Percentiles rank a stretch among this genome's conserved stretches.
These are phyloP conservation scores for Lepraria neglecta DNA, from an alignment of 495 filamentous ascomycete species.

Conservation along the genomic window DNA sequence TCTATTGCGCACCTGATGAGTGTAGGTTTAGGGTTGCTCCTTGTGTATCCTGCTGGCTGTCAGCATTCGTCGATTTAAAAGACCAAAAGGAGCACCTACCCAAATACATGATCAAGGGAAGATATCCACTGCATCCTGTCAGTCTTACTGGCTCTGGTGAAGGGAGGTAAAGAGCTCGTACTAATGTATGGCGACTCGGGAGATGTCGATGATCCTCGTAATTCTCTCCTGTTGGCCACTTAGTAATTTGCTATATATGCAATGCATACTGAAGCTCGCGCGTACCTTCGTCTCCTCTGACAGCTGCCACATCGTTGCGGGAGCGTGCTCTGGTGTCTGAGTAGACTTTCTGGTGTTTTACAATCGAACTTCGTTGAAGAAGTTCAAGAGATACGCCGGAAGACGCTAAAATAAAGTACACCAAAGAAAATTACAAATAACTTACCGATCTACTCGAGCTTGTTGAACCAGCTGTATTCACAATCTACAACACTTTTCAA, in stretches of 20 bases:
- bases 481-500: not conserved
- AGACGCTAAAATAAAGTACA: conserved; percentile 4
- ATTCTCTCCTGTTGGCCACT: conserved; percentile 71
- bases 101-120: conserved; percentile 94
- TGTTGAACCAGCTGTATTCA: not conserved
- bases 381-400: not conserved
- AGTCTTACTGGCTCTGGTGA: not conserved
- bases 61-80: conserved; percentile 1
- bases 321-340: not conserved
- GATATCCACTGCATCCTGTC: conserved; percentile 68
- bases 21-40: conserved; percentile 85
- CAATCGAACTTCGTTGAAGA: not conserved
- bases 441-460: not conserved
- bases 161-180: conserved; percentile 38
- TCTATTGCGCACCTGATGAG: conserved; percentile 67
- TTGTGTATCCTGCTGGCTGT: conserved; percentile 66
- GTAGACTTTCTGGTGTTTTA: not conserved
- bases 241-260: not conserved
- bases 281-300: conserved; percentile 94
- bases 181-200: conserved; percentile 96
- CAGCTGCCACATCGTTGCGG: conserved; percentile 64
- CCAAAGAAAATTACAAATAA: not conserved
- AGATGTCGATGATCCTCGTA: conserved; percentile 87
- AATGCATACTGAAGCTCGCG: not conserved
- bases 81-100: conserved; percentile 50